phyloP scores from a whole-genome alignment of 2,329 filamentous ascomycete species.

The Trichoderma sp. region DNA sequence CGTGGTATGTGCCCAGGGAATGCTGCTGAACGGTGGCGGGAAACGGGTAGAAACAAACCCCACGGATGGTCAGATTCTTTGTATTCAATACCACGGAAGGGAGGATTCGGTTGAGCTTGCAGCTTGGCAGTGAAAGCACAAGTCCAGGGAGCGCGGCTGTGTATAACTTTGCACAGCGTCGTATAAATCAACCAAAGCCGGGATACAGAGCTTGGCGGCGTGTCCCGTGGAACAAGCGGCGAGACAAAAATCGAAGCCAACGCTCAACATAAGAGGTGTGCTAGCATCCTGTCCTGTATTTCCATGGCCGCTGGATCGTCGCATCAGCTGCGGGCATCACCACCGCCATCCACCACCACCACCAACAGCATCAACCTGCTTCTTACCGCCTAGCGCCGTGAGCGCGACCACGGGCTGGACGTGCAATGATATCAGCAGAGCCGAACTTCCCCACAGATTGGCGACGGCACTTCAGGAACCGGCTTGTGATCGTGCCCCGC shows the following conservation, averaged over 20 bases:
- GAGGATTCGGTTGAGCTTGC: too few relatives aligned
- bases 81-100: too few relatives aligned
- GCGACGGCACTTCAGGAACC: slow-evolving; percentile 26
- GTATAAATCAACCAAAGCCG: background rate
- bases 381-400: slow-evolving; percentile 14
- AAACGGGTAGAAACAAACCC: slow-evolving; percentile 6
- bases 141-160: too few relatives aligned
- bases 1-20: background rate
- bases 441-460: slow-evolving; percentile 24
- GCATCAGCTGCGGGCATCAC: background rate
- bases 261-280: background rate
- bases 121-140: too few relatives aligned
- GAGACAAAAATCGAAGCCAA: background rate
- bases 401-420: background rate
- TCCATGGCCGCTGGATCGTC: background rate
- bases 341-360: background rate
- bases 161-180: background rate
- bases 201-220: background rate
- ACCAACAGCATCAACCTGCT: slow-evolving; percentile 17
- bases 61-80: slow-evolving; percentile 6
- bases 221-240: background rate
- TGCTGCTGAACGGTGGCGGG: background rate
- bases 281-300: background rate
- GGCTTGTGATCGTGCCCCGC: slow-evolving; percentile 15
- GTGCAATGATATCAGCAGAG: slow-evolving; percentile 21